Evolutionary conservation across 768 basidiomycete genomes (phyloP), one percentile per base, ranked within the genome.

Genomic region (Naganishia vaughanmartiniae): DNA sequence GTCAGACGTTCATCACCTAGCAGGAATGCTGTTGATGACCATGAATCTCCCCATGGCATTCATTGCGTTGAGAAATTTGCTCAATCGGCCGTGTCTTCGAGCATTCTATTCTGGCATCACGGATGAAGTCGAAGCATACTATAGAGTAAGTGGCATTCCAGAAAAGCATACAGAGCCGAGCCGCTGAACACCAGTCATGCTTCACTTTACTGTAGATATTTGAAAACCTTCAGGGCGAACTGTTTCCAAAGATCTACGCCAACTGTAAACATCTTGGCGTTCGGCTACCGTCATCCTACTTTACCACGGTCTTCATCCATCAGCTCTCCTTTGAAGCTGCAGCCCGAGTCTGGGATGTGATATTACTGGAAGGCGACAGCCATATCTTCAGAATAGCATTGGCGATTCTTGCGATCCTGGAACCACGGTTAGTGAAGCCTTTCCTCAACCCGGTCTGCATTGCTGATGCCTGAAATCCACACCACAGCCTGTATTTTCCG

Each of bases 301-400:
- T 81, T 55, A 73, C 77, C 60, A 75, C 76, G 30, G 39, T 81
- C 72, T 73, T 81, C 53, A 70, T 81, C 21, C 78, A 79, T 57
- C 77, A 79, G 53, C 69, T 81, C 6, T 76, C 79, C 26, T 81
- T 81, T 56, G 80, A 81, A 69, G 75, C 76, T 14, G 72, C 65
- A 46, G 76, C 75, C 66, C 63, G 80, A 33, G 71, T 81, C 2
- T 81, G 80, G 80, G 80, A 81, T 60, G 78, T 79, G 72, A 78
- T 81, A 66, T 66, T 79, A 28, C 72, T 81, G 0, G 78, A 81
- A 69, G 80, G 80, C 1, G 80, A 81, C 66, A 76, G 77, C 7
- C 77, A 75, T 54, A 78, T 81, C 42, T 79, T 81, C 60, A 73
- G 80, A 54, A 74, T 78, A 6, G 76, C 76, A 31, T 65, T 81